Conservation (phyloP, 2,329 filamentous ascomycete species). For the Penicillium sp. region DNA sequence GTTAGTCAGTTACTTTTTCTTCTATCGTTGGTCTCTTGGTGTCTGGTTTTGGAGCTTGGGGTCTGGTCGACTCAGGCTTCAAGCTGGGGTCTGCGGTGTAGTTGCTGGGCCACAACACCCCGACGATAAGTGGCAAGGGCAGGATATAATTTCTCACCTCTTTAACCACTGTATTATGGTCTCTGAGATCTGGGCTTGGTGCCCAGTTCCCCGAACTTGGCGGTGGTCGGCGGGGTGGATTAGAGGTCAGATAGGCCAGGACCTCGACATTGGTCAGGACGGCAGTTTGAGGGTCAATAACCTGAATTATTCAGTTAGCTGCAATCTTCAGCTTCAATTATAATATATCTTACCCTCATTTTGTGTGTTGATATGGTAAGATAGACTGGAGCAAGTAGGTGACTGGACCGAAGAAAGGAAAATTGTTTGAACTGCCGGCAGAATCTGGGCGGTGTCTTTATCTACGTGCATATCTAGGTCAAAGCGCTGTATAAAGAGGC, state of each 20-base stretch:
- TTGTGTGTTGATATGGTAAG: constrained; percentile 9
- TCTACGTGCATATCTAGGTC: neutral
- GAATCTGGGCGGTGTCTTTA: constrained; percentile 16
- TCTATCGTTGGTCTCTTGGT: neutral
- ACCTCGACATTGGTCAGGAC: constrained; percentile 46
- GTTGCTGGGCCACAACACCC: too few relatives aligned
- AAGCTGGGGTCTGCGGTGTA: too few relatives aligned
- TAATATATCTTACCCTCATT: constrained; percentile 25
- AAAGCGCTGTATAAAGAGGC: neutral
- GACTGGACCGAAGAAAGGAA: constrained; percentile 13
- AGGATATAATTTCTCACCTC: constrained; percentile 32
- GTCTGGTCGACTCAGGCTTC: neutral
- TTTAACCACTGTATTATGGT: constrained; percentile 47
- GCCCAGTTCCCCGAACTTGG: constrained; percentile 38
- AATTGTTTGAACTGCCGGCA: constrained; percentile 25
- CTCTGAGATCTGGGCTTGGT: constrained; percentile 43
- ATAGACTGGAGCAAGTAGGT: neutral
- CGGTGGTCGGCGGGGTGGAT: constrained; percentile 42
- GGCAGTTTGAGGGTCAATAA: constrained; percentile 46
- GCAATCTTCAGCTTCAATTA: neutral
- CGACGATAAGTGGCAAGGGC: fast-evolving
- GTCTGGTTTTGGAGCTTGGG: neutral
- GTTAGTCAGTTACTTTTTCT: neutral
- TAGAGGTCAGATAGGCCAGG: constrained; percentile 39
- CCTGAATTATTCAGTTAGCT: constrained; percentile 24